Conservation (phyloP, 2,329 filamentous ascomycete species). For the Fusarium sp. region DNA sequence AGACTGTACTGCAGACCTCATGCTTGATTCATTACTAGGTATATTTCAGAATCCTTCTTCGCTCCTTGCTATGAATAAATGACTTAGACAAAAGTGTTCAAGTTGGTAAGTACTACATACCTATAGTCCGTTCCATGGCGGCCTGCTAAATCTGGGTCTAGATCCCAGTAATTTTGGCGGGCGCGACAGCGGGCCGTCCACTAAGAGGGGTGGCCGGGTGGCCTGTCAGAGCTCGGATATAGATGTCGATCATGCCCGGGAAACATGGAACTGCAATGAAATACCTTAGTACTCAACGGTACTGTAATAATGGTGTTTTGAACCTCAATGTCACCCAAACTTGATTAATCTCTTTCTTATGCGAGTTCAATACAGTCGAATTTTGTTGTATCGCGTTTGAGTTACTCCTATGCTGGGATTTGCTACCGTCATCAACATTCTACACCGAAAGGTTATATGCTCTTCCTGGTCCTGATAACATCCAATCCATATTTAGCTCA, state of each 20-base stretch:
- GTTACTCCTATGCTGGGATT: background rate
- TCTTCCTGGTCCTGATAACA: background rate
- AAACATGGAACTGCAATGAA: background rate
- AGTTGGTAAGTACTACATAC: too few species aligned
- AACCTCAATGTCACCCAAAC: background rate
- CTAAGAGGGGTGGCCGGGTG: constrained; percentile 24
- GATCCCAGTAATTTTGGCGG: constrained; percentile 22
- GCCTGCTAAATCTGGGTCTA: constrained; percentile 17
- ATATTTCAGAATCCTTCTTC: background rate
- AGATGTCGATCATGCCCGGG: background rate
- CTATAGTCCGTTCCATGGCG: too few species aligned
- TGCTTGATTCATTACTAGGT: background rate
- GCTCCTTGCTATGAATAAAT: background rate
- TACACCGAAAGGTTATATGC: background rate
- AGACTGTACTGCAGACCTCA: background rate
- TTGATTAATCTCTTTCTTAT: background rate
- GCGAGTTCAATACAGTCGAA: too few species aligned
- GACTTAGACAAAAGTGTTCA: background rate
- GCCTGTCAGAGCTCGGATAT: constrained; percentile 5
- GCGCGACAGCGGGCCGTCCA: constrained; percentile 18
- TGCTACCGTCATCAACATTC: background rate
- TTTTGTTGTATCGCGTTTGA: background rate
- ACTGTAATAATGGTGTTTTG: background rate
- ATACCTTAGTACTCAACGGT: background rate
- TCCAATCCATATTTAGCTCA: background rate